Evolutionary conservation across 495 filamentous ascomycete species (phyloP), one percentile per base, ranked within the genome.

Genomic region (Xylaria curta): DNA sequence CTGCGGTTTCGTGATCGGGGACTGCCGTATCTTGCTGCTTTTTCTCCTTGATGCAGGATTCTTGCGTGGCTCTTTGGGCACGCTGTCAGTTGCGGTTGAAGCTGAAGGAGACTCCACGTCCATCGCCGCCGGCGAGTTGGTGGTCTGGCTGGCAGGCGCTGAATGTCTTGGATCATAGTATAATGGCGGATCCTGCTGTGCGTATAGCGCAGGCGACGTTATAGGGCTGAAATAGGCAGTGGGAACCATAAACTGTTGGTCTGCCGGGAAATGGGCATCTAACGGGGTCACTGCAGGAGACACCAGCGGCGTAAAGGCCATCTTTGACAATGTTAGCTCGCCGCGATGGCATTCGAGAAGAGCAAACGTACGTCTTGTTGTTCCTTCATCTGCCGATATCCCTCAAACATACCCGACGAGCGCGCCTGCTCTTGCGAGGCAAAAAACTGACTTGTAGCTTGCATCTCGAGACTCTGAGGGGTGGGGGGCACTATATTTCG

Each of bases 201-300:
- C 92, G 79, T 95, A 90, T 42, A 98, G 86, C 5, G 95, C 95
- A 0, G 96, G 96, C 31, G 96, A 98, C 1, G 92, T 97, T 56
- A 99, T 84, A 6, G 96, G 96, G 74, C 94, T 98, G 77, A 98
- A 97, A 79, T 96, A 95, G 54, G 94, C 93, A n/a, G 92, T 90
- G 12, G 92, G 92, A 15, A 94, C 89, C 15, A 91, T 89, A 78
- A 93, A 98, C 70, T 94, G 93, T 13, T 90, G 89, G 54, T 94
- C 89, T 31, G 89, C 81, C 56, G 89, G 86, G 79, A 97, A 97
- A 77, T 94, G 92, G 42, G 89, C 87, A 73, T 97, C 95, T 59
- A 96, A 86, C 36, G 96, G 95, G 12, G 95, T 97, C 75, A 98
- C 95, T 3, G 94, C 95, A 24, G 96, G 96, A 44, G 96, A 98